Evolutionary conservation across 371 early-diverging fungal species (phyloP).

Genomic region (Homolaphlyctis polyrhiza): DNA sequence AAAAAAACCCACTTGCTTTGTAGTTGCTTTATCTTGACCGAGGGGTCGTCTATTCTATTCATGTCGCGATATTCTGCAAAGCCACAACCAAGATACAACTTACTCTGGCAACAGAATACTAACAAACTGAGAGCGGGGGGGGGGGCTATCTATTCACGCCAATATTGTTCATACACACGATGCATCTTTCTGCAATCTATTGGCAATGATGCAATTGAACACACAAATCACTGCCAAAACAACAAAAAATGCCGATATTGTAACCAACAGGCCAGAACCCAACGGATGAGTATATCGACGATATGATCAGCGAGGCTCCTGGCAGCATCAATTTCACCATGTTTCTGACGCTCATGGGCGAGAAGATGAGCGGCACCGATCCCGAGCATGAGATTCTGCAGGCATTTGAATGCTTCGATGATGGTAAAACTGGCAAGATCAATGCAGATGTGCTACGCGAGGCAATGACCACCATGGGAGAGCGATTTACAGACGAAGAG

Average conservation of each 20-base stretch:
- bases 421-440: constrained; percentile 70
- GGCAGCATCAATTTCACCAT: constrained; percentile 89
- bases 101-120: neutral
- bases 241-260: too few species aligned
- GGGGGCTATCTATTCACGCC: too few species aligned
- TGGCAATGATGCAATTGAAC: too few species aligned
- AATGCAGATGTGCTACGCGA: constrained; percentile 76
- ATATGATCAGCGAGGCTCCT: constrained; percentile 87
- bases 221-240: too few species aligned
- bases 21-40: too few species aligned
- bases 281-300: constrained; percentile 77
- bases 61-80: neutral
- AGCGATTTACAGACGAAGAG: constrained; percentile 86
- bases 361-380: constrained; percentile 83
- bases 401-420: constrained; percentile 89
- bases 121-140: neutral
- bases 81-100: too few species aligned
- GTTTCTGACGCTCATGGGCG: constrained; percentile 92
- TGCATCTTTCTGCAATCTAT: too few species aligned
- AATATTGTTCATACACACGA: too few species aligned
- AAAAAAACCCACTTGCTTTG: constrained; percentile 9
- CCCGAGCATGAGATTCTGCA: constrained; percentile 79
- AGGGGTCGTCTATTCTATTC: neutral
- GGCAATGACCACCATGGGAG: constrained; percentile 85
- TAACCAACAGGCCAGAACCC: constrained; percentile 75